These are phyloP conservation scores for Hyparrhenia diplandra DNA, from an alignment of 176 grass and related monocot genomes.

Conservation along the genomic window DNA sequence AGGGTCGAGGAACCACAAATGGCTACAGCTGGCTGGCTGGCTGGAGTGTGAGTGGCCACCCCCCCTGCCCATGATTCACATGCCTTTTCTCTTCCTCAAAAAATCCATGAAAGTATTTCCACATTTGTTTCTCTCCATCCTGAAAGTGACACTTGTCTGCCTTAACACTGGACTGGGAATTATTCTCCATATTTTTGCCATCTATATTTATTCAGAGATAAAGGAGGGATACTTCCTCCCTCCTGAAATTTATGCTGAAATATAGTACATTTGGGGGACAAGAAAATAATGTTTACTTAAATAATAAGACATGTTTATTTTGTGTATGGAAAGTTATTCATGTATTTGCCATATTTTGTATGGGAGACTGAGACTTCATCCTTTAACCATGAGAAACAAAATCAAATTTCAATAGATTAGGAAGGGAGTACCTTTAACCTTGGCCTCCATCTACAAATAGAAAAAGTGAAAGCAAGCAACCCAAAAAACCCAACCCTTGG, in stretches of 20 bases:
- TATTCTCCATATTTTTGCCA: neutral
- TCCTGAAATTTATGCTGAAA: too few relatives aligned
- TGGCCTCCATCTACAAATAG: neutral
- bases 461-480: neutral
- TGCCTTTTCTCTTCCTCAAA: neutral
- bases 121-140: neutral
- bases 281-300: too few relatives aligned
- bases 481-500: neutral
- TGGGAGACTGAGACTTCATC: too few relatives aligned
- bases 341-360: too few relatives aligned
- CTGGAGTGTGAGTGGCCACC: neutral
- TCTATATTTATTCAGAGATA: too few relatives aligned
- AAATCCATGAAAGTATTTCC: neutral
- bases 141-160: too few relatives aligned
- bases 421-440: neutral
- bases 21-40: slow-evolving; percentile 40
- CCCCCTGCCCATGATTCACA: neutral
- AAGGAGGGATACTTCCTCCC: too few relatives aligned
- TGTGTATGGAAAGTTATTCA: too few relatives aligned
- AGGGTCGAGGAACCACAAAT: slow-evolving; percentile 49
- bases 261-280: too few relatives aligned
- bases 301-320: too few relatives aligned
- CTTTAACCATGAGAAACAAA: too few relatives aligned
- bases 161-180: neutral
- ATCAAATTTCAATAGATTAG: too few relatives aligned